Conservation (phyloP, 1,284 basidiomycete genomes). For the Ganoderma boninense region DNA sequence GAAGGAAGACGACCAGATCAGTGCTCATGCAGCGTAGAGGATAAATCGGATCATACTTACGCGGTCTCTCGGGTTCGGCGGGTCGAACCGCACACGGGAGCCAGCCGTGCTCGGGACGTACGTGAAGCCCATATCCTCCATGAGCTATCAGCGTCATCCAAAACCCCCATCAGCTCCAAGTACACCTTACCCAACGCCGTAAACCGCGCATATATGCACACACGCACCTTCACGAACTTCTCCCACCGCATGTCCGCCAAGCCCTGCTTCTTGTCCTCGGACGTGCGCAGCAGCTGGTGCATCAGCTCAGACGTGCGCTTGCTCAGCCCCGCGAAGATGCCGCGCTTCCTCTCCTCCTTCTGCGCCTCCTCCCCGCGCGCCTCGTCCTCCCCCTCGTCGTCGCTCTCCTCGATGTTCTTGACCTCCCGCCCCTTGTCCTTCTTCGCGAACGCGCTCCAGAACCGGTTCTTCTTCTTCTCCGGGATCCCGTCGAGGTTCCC, state of each 20-base stretch:
- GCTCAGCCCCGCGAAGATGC: slow-evolving; percentile 59
- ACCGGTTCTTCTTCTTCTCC: slow-evolving; percentile 52
- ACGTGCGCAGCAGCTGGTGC: slow-evolving; percentile 69
- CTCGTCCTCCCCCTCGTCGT: slow-evolving; percentile 43
- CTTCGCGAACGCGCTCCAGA: slow-evolving; percentile 59
- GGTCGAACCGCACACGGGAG: slow-evolving; percentile 83
- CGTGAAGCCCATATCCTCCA: slow-evolving; percentile 80
- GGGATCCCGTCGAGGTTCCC: slow-evolving; percentile 57
- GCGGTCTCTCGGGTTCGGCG: slow-evolving; percentile 63
- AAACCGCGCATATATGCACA: neutral
- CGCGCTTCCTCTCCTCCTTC: slow-evolving; percentile 49
- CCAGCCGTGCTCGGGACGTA: slow-evolving; percentile 79
- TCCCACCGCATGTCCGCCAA: slow-evolving; percentile 78
- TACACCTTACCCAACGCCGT: neutral
- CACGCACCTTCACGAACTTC: slow-evolving; percentile 60
- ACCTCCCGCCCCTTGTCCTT: slow-evolving; percentile 41
- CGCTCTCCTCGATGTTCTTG: slow-evolving; percentile 39
- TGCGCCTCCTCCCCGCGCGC: slow-evolving; percentile 30
- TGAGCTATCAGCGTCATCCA: slow-evolving; percentile 53
- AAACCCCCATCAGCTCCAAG: neutral
- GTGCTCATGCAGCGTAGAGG: neutral
- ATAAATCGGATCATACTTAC: slow-evolving; percentile 46
- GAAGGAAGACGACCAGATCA: neutral
- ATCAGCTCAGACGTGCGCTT: slow-evolving; percentile 67
- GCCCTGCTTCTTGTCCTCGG: slow-evolving; percentile 64